Base-by-base conservation (phyloP, 495 filamentous ascomycete genomes). In the Evernia prunastri region DNA sequence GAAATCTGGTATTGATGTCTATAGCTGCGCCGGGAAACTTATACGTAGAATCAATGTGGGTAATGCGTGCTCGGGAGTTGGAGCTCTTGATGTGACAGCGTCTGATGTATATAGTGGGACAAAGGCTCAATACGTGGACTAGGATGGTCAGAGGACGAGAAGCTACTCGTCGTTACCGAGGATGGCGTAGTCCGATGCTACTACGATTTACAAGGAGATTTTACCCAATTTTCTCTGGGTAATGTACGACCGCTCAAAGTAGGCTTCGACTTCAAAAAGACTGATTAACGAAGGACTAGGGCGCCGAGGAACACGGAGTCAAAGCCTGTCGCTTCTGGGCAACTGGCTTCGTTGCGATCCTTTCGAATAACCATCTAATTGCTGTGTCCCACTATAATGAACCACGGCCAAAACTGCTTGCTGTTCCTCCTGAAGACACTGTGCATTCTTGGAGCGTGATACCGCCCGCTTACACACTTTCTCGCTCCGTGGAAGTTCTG, bases 141-240 rank as follows among this genome's bases (percentile, higher is more conserved):
- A 23, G 94, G 94, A 25, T 98, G 94, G 94, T 97, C 92, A 40
- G 94, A 96, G 71, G 91, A 97, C 67, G 94, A 98, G 80, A 90
- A 91, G 73, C 82, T 98, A 20, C 78, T 98, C 11, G 87, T 96
- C 6, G 85, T 97, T 58, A 89, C 91, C 5, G 84, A 89, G 63
- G 94, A 97, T 70, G 94, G 94, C 59, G 92, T 86, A 12, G 93
- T 97, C 35, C 81, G 92, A 63, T 93, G 89, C 71, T 98, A 97
- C 72, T 90, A 88, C 70, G 90, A 96, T 70, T 76, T 98, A 39
- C 88, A 96, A 73, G 89, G 89, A 47, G 92, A 97, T 68, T 98
- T 98, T 74, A 90, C 87, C 4, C 92, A 96, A 65, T 98, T 97
- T 74, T 90, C 89, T n/a, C 80, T 98, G 3, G 94, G 94, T 49